Conservation (phyloP, 2,329 filamentous ascomycete species). For the Zymoseptoria brevis region DNA sequence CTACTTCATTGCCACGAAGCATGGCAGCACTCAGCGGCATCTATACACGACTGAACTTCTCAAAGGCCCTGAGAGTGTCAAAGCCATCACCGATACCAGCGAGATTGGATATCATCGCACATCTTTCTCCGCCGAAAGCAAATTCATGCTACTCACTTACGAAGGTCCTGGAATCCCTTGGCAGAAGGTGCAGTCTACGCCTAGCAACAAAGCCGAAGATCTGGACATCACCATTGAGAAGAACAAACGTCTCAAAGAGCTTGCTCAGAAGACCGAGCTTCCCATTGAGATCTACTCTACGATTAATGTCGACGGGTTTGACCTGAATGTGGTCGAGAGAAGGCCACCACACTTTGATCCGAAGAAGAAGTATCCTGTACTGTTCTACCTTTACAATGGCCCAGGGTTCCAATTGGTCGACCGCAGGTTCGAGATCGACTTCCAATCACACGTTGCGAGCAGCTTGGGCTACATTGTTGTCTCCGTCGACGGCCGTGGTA, state of each 20-base stretch:
- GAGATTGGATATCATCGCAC: conserved; percentile 70
- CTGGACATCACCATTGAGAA: conserved; percentile 59
- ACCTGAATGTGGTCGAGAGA: conserved; percentile 68
- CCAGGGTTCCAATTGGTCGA: conserved; percentile 85
- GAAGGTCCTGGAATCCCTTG: conserved; percentile 77
- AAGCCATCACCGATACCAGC: conserved; percentile 64
- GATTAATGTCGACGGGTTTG: conserved; percentile 72
- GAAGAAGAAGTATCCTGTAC: conserved; percentile 79
- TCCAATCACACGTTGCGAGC: conserved; percentile 81
- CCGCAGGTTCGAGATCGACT: conserved; percentile 76
- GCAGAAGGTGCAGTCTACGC: conserved; percentile 83
- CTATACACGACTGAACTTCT: conserved; percentile 84
- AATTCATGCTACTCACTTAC: conserved; percentile 79
- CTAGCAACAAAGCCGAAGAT: conserved; percentile 46
- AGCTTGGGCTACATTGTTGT: conserved; percentile 86
- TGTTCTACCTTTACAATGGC: conserved; percentile 92
- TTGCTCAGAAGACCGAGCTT: conserved; percentile 68
- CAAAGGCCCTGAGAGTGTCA: conserved; percentile 54
- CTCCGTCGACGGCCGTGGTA: conserved; percentile 88
- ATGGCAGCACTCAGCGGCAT: conserved; percentile 82
- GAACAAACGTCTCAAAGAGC: conserved; percentile 61
- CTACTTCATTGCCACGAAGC: conserved; percentile 82
- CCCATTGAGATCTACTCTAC: conserved; percentile 77
- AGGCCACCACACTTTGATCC: conserved; percentile 81
- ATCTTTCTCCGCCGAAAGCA: conserved; percentile 75